Base-by-base conservation (phyloP, 2,329 filamentous ascomycete genomes). In the Trichophyton benhamiae region DNA sequence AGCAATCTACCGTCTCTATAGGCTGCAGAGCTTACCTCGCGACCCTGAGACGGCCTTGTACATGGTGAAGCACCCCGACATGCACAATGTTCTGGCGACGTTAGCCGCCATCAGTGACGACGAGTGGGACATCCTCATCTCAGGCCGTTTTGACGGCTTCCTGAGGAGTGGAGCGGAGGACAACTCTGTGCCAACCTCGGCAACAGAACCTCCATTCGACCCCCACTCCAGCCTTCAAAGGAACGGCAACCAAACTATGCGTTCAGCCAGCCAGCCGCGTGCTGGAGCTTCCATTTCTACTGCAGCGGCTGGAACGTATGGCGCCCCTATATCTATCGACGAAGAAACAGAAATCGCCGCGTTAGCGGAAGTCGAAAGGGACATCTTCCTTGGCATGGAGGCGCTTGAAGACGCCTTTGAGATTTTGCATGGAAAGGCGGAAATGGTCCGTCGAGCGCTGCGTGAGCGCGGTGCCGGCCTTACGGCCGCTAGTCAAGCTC, bases 111-210 rank as follows among this genome's bases (percentile, higher is more conserved):
- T 97, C 67, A 94, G 87, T 70, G 83, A 86, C 55, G 88, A 89
- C n/a, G 92, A 97, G 74, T 97, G 92, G 92, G 92, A 96, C 65
- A 95, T 97, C 61, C 80, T 97, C 11, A 89, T 87, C 3, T 96
- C 92, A 0, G 92, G 92, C 30, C 87, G 92, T 30, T 97, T 97
- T 68, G 91, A 96, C 70, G 92, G 92, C 3, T 97, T 97, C 75
- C 80, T 96, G 20, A 95, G 92, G 84, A 95, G 90, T 52, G 92
- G 92, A 22, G 90, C 89, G 5, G 91, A 96, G 65, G 78, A 82
- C 55, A 55, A 69, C 8, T 68, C 75, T 4, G 64, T 67, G 6
- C 62, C 66, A 48, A 63, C 67, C 6, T 60, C 67, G 58, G 61
- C 66, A 52, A 60, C 68, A 15, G 68, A 67, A 13, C 64, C 66